Evolutionary conservation across 257 asterid genomes (phyloP), one percentile per base, ranked within the genome.

Genomic region (Capsicum pubescens): DNA sequence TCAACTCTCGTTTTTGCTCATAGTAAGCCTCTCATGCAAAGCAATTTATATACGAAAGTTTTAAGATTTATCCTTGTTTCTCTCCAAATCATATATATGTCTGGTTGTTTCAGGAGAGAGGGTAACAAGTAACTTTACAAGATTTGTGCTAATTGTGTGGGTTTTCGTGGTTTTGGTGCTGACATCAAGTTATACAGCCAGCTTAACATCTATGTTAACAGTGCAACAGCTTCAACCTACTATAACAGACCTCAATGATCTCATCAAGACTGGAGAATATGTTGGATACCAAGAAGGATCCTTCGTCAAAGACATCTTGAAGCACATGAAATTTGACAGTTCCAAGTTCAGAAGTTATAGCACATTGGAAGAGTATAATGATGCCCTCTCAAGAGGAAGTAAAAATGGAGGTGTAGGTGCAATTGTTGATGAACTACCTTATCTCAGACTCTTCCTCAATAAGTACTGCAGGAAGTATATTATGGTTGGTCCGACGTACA

Each of bases 241-340:
- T 21, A 78, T 87, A 2, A 87, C 86, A 2, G 86, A 90, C 50
- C 87, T 87, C 78, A 56, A 52, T 9, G 78, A 89, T 55, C 92
- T 91, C 7, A 90, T 83, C 9, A 88, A 26, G 84, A 81, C 74
- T n/a, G 85, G 87, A 57, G 82, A 85, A 16, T 82, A 81, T 60
- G 89, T 92, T 19, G 95, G 95, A 54, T 88, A 81, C 76, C 91
- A 88, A 78, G 82, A 90, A 66, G 95, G 95, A 56, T 90, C 95
- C 4, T 90, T 90, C 81, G 84, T 92, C 61, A 50, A 63, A 5
- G 83, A 21, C 54, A 76, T 81, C 86, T 85, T 92, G 84, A 42
- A 79, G 48, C 61, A 36, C 2, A 13, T 81, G 69, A 88, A 86
- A 21, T 92, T 90, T 82, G 63, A 84, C 21, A 42, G 85, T 57